These are phyloP conservation scores for Naganishia antarctica DNA, from an alignment of 768 basidiomycete genomes.

Conservation along the genomic window DNA sequence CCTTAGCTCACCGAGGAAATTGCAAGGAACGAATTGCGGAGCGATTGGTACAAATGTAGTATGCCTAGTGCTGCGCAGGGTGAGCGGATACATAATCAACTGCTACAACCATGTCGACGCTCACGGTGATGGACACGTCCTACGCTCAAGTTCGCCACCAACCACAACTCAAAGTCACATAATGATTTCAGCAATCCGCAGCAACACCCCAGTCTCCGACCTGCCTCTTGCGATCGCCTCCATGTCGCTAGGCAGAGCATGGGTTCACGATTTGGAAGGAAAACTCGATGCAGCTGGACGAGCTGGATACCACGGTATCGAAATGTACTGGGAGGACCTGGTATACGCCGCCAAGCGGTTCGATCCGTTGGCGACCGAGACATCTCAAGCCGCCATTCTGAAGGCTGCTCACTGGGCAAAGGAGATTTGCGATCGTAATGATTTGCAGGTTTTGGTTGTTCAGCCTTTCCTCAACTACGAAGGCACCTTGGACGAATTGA, in stretches of 20 bases:
- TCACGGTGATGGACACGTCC: too few species aligned
- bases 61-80: too few species aligned
- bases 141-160: too few species aligned
- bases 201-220: conserved; percentile 1
- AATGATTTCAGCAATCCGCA: conserved; percentile 6
- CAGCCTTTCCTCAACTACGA: conserved; percentile 17
- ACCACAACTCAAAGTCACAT: too few species aligned
- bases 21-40: too few species aligned
- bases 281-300: conserved; percentile 16
- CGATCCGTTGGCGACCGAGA: conserved; percentile 11
- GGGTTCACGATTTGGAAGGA: conserved; percentile 16
- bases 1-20: too few species aligned
- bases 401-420: conserved; percentile 9
- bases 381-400: conserved; percentile 5
- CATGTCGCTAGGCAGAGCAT: conserved; percentile 18
- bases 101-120: too few species aligned
- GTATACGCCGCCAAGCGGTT: conserved; percentile 16
- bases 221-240: conserved; percentile 16
- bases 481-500: conserved; percentile 8
- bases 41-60: too few species aligned
- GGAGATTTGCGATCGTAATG: conserved; percentile 12
- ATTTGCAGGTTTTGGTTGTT: conserved; percentile 14
- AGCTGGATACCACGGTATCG: conserved; percentile 16
- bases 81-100: too few species aligned
- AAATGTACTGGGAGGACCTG: conserved; percentile 20